Evolutionary conservation across 2,329 filamentous ascomycete genomes (phyloP).

Genomic region (Exophiala bonariae): DNA sequence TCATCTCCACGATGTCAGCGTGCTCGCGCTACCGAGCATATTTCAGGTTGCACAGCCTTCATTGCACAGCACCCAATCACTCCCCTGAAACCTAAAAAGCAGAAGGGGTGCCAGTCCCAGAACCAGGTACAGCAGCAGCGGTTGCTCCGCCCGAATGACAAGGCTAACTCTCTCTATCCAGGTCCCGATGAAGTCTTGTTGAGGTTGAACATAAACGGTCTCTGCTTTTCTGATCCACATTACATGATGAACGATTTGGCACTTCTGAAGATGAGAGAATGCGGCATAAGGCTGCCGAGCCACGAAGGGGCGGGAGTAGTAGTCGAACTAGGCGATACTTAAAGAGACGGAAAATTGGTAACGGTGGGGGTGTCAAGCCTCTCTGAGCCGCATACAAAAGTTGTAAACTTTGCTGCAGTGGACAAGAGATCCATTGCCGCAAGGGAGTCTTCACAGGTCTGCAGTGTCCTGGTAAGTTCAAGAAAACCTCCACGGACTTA

Average conservation of each 20-base stretch:
- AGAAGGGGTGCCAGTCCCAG: no score
- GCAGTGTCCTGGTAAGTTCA: constrained; percentile 36
- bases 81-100: constrained; percentile 1
- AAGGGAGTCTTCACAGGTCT: constrained; percentile 11
- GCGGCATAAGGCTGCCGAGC: constrained; percentile 34
- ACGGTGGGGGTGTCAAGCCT: constrained; percentile 40
- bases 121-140: no score
- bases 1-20: no score
- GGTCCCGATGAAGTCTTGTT: constrained; percentile 58
- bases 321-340: constrained; percentile 38
- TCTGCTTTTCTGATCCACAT: constrained; percentile 59
- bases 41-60: no score
- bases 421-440: constrained; percentile 11
- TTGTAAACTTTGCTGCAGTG: constrained; percentile 36
- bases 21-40: no score
- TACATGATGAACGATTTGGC: constrained; percentile 42
- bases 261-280: constrained; percentile 11
- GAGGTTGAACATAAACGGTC: constrained; percentile 56
- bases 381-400: constrained; percentile 35
- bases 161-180: no score
- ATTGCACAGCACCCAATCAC: no score
- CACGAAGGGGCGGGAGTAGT: constrained; percentile 48
- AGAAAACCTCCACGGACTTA: no score
- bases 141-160: no score
- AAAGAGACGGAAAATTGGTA: constrained; percentile 25